phyloP scores from a whole-genome alignment of 2,329 filamentous ascomycete genomes.

The Laburnicola sp. region DNA sequence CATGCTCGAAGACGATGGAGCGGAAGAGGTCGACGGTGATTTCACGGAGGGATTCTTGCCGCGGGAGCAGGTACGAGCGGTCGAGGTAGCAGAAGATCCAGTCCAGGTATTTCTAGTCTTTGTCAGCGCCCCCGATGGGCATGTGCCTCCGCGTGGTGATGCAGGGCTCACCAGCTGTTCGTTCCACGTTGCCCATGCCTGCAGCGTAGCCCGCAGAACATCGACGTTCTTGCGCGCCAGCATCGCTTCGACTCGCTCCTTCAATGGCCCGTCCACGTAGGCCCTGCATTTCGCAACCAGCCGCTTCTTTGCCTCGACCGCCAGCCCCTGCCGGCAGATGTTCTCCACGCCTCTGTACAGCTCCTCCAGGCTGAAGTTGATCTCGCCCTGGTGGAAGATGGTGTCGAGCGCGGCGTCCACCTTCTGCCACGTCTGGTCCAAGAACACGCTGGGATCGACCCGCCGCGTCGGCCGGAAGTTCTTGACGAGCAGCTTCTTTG shows the following conservation, averaged over 20 bases:
- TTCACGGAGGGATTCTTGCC: slow-evolving; percentile 77
- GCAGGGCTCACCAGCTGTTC: slow-evolving; percentile 65
- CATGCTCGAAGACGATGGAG: slow-evolving; percentile 59
- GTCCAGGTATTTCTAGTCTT: slow-evolving; percentile 68
- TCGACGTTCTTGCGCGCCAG: slow-evolving; percentile 63
- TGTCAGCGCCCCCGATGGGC: slow-evolving; percentile 10
- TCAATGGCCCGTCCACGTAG: slow-evolving; percentile 63
- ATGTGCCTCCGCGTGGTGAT: not conserved
- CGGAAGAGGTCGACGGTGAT: slow-evolving; percentile 78
- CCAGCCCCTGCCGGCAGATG: slow-evolving; percentile 77
- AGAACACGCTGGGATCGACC: slow-evolving; percentile 74
- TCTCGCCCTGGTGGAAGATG: slow-evolving; percentile 69
- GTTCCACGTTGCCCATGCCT: slow-evolving; percentile 77
- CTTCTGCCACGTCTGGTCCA: slow-evolving; percentile 73
- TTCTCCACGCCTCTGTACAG: slow-evolving; percentile 92
- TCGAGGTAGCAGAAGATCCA: slow-evolving; percentile 95
- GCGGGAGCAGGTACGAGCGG: slow-evolving; percentile 79
- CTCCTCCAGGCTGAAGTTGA: slow-evolving; percentile 72
- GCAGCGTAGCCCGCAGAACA: slow-evolving; percentile 62
- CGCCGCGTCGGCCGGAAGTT: slow-evolving; percentile 73
- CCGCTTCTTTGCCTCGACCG: slow-evolving; percentile 66
- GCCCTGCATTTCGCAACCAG: slow-evolving; percentile 67
- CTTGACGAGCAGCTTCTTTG: slow-evolving; percentile 90
- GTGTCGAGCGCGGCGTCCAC: slow-evolving; percentile 72
- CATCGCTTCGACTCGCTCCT: slow-evolving; percentile 60